A percentile compares a stretch with the other conserved stretches of the same genome.
Evolutionary conservation across 169 alveolate species (phyloP).

Genomic region (Besnoitia besnoiti): DNA sequence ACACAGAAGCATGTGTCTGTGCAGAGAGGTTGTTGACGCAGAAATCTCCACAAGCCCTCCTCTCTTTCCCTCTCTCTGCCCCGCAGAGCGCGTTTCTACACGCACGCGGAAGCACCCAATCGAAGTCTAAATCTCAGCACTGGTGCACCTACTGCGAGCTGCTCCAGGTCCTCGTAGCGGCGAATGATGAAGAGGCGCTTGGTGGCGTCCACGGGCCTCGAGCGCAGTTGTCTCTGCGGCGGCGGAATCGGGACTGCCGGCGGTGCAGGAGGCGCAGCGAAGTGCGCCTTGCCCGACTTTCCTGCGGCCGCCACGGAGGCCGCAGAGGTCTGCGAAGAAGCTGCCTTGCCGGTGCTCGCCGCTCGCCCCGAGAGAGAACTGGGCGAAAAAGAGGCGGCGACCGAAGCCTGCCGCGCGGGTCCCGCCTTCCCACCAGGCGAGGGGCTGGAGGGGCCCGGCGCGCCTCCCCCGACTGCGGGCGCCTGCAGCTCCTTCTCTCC

Average conservation of each 20-base stretch:
- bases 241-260: not conserved
- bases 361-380: not conserved
- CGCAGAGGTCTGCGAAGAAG: not conserved
- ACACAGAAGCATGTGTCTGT: too few species aligned
- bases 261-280: not conserved
- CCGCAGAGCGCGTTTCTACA: too few species aligned
- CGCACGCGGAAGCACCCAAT: too few species aligned
- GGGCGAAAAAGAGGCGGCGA: not conserved
- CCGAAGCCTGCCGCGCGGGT: not conserved
- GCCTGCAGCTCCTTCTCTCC: too few species aligned
- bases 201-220: conserved; percentile 58
- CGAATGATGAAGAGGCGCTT: conserved; percentile 39
- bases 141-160: conserved; percentile 41
- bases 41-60: too few species aligned
- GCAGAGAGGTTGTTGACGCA: too few species aligned
- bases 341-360: too few species aligned
- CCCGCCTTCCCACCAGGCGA: not conserved
- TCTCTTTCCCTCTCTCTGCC: too few species aligned
- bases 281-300: too few species aligned
- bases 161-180: conserved; percentile 31
- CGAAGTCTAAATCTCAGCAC: too few species aligned
- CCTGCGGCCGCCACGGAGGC: not conserved
- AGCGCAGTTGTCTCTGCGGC: conserved; percentile 49
- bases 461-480: too few species aligned
- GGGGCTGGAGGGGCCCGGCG: too few species aligned